Percentiles rank a stretch among this genome's conserved stretches.
These are phyloP conservation scores for Mycena epipterygia DNA, from an alignment of 768 basidiomycete genomes.

Conservation along the genomic window DNA sequence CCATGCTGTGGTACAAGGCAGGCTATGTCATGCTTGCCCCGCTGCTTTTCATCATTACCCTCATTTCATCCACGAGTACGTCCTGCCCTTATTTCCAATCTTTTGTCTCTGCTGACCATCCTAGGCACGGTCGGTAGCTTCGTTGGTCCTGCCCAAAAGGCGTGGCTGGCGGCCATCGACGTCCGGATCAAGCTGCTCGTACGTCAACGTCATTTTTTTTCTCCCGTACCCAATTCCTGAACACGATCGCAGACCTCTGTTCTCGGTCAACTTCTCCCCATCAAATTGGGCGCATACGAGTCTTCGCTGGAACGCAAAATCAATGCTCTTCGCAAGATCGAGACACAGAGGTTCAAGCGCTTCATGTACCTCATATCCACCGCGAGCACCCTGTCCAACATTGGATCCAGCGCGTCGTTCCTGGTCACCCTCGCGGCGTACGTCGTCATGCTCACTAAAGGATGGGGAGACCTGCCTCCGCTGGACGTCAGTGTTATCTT, in stretches of 20 bases:
- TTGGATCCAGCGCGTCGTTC: conserved; percentile 10
- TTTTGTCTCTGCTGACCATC: neutral
- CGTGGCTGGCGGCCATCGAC: conserved; percentile 20
- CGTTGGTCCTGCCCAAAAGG: conserved; percentile 12
- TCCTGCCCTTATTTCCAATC: too few species aligned
- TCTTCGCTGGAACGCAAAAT: neutral
- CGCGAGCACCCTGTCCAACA: conserved; percentile 4
- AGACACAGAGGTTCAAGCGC: neutral
- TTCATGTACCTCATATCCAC: conserved; percentile 1
- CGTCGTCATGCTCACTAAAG: neutral
- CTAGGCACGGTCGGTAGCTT: conserved; percentile 11
- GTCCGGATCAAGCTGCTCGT: conserved; percentile 24
- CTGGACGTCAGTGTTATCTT: conserved; percentile 24
- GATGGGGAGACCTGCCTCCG: conserved; percentile 5
- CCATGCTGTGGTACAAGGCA: conserved; percentile 15
- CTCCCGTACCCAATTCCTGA: neutral
- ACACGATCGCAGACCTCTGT: conserved; percentile 3
- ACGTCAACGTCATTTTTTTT: neutral
- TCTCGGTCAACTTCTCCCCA: conserved; percentile 26
- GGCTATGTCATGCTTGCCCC: conserved; percentile 18
- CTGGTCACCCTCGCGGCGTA: too few species aligned
- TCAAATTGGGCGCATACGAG: conserved; percentile 24
- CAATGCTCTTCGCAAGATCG: conserved; percentile 9
- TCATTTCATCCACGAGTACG: too few species aligned
- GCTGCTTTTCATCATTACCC: too few species aligned